These are phyloP conservation scores for Exophiala spinifera DNA, from an alignment of 2,329 filamentous ascomycete species.

Conservation along the genomic window DNA sequence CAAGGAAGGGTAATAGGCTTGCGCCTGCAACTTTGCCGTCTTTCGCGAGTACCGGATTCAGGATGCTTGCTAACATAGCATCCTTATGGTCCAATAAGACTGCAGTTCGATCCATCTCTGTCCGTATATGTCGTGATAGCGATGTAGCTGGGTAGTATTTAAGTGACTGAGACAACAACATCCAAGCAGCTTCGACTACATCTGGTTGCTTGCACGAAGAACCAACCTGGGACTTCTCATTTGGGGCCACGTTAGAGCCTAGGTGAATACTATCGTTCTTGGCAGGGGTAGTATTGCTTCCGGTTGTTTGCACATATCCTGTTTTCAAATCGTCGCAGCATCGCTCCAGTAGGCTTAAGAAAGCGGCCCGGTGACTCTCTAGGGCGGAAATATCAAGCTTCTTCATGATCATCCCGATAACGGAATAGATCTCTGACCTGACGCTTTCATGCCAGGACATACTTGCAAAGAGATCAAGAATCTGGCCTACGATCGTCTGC, in stretches of 20 bases:
- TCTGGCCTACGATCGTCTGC: slow-evolving; percentile 66
- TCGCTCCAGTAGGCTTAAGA: slow-evolving; percentile 60
- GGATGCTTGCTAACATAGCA: slow-evolving; percentile 75
- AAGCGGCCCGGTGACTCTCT: slow-evolving; percentile 62
- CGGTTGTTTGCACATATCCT: not conserved
- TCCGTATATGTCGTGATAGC: slow-evolving; percentile 52
- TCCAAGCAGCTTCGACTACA: slow-evolving; percentile 56
- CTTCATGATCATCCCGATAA: slow-evolving; percentile 57
- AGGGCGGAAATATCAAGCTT: slow-evolving; percentile 64
- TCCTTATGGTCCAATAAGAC: slow-evolving; percentile 67
- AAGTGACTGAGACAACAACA: slow-evolving; percentile 62
- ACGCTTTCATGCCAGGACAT: slow-evolving; percentile 52
- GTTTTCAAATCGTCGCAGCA: slow-evolving; percentile 68
- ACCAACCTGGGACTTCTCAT: not conserved
- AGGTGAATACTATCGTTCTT: slow-evolving; percentile 2
- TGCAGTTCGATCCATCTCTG: slow-evolving; percentile 75
- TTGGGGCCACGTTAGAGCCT: not conserved
- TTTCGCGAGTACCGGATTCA: slow-evolving; percentile 69
- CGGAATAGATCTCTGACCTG: slow-evolving; percentile 59
- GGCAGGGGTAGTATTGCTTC: not conserved
- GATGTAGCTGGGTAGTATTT: slow-evolving; percentile 57
- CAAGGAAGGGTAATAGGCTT: slow-evolving; percentile 77
- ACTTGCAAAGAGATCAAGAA: slow-evolving; percentile 65
- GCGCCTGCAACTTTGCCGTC: slow-evolving; percentile 61
- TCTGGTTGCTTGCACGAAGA: slow-evolving; percentile 25